A percentile compares a stretch with the other conserved stretches of the same genome.
Conservation (phyloP, 2,329 filamentous ascomycete species). For the Phoma sp. region DNA sequence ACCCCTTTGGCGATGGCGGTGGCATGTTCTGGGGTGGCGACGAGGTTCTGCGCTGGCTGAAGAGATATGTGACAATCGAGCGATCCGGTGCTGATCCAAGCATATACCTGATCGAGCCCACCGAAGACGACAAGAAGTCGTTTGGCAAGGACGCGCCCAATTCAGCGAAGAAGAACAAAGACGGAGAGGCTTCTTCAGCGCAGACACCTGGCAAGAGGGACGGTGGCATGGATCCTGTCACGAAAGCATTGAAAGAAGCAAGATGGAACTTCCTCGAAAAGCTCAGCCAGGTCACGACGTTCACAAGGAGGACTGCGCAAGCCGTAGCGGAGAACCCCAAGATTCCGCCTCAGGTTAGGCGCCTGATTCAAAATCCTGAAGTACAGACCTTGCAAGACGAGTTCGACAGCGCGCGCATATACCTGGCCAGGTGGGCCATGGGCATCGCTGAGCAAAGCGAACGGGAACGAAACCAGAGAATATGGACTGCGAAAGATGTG, state of each 20-base stretch:
- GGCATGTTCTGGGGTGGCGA: constrained; percentile 98
- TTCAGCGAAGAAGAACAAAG: constrained; percentile 42
- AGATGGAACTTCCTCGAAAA: constrained; percentile 97
- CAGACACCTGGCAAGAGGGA: constrained; percentile 56
- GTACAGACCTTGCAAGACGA: constrained; percentile 96
- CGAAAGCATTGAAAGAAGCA: constrained; percentile 92
- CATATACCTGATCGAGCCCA: constrained; percentile 89
- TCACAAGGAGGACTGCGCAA: constrained; percentile 89
- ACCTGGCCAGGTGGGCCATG: constrained; percentile 97
- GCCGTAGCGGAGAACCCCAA: constrained; percentile 91
- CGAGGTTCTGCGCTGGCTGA: constrained; percentile 90
- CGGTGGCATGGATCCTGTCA: constrained; percentile 87
- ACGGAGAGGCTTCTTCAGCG: constrained; percentile 38
- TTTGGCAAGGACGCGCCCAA: constrained; percentile 71
- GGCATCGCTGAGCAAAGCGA: constrained; percentile 97
- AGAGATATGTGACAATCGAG: constrained; percentile 81
- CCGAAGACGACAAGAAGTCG: constrained; percentile 78
- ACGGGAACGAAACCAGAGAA: constrained; percentile 79
- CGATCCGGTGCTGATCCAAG: constrained; percentile 85
- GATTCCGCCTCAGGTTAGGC: constrained; percentile 83
- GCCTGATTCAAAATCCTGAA: constrained; percentile 87
- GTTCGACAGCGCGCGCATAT: constrained; percentile 94
- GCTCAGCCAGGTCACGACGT: constrained; percentile 95
- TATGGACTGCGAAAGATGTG: constrained; percentile 93
- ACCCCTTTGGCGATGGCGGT: constrained; percentile 84